phyloP scores from a whole-genome alignment of 2,329 filamentous ascomycete species.

The Exophiala oligosperma region DNA sequence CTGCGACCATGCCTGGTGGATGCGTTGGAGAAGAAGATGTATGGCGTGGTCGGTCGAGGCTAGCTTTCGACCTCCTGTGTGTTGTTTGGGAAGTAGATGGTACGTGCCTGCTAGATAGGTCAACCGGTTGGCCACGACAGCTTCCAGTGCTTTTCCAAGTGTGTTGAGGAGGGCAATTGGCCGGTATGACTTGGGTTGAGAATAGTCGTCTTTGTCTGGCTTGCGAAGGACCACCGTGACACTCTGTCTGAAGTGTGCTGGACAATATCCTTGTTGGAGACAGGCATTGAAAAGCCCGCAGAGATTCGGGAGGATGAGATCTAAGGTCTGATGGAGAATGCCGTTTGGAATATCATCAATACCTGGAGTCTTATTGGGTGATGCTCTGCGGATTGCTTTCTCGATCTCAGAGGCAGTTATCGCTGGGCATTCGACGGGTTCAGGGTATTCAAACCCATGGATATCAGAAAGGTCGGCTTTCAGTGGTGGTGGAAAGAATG shows the following conservation, averaged over 20 bases:
- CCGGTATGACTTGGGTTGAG: conserved; percentile 21
- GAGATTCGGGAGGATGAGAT: conserved; percentile 9
- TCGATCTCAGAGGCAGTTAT: conserved; percentile 28
- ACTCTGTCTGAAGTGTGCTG: conserved; percentile 21
- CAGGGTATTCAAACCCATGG: conserved; percentile 2
- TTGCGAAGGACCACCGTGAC: conserved; percentile 27
- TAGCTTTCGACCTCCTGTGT: conserved; percentile 9
- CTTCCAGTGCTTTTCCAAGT: conserved; percentile 21
- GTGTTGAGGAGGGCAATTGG: conserved; percentile 27
- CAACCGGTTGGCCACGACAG: conserved; percentile 16
- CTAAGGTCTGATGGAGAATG: conserved; percentile 11
- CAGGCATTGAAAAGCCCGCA: conserved; percentile 13
- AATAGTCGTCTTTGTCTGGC: conserved; percentile 25
- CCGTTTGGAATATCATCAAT: conserved; percentile 26
- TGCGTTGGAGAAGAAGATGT: no score
- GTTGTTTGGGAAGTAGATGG: conserved; percentile 15
- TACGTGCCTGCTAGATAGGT: conserved; percentile 18
- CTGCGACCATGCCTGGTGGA: no score
- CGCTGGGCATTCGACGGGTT: neutral
- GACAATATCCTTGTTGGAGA: conserved; percentile 22
- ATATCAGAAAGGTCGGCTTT: neutral
- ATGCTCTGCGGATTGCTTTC: conserved; percentile 23
- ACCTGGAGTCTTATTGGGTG: conserved; percentile 30
- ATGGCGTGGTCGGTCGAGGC: neutral
- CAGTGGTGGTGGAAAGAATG: conserved; percentile 23